A percentile compares a stretch with the other conserved stretches of the same genome.
These are phyloP conservation scores for Tinospora cordifolia DNA, from an alignment of 164 flowering plant genomes.

Conservation along the genomic window DNA sequence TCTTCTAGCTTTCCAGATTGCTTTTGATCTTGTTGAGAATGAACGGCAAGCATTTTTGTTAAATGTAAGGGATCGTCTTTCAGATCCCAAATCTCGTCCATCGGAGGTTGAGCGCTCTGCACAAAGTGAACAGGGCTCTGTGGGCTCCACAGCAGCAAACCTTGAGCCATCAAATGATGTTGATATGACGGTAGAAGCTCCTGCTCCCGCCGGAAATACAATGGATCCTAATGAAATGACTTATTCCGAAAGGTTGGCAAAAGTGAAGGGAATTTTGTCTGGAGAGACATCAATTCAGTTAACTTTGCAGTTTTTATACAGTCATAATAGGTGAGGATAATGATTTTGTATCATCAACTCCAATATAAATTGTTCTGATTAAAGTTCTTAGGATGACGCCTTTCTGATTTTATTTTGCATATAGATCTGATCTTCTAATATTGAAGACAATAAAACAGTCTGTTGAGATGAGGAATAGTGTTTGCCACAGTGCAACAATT, in stretches of 20 bases:
- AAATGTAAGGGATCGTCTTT: constrained; percentile 62
- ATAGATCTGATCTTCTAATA: constrained; percentile 77
- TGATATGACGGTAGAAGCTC: constrained; percentile 57
- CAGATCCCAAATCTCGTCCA: constrained; percentile 41
- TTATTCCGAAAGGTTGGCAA: constrained; percentile 59
- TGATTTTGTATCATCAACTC: not conserved
- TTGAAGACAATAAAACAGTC: constrained; percentile 89
- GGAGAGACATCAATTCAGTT: constrained; percentile 82
- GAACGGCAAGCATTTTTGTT: constrained; percentile 94
- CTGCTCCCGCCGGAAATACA: constrained; percentile 20
- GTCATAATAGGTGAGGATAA: constrained; percentile 68
- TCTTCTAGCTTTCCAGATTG: constrained; percentile 83
- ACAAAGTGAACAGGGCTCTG: constrained; percentile 28
- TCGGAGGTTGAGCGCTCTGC: constrained; percentile 29
- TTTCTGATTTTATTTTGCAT: not conserved
- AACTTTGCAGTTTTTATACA: constrained; percentile 73
- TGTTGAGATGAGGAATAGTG: constrained; percentile 91
- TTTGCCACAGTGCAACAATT: constrained; percentile 94
- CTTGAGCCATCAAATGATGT: constrained; percentile 41
- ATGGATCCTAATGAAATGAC: constrained; percentile 43
- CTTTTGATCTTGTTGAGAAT: constrained; percentile 93
- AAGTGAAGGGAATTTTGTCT: constrained; percentile 64
- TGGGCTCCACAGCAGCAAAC: constrained; percentile 18
- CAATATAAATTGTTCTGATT: not conserved
- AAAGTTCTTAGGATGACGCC: not conserved